Conservation (phyloP, 768 basidiomycete species). For the Leccinum pellstonianum region DNA sequence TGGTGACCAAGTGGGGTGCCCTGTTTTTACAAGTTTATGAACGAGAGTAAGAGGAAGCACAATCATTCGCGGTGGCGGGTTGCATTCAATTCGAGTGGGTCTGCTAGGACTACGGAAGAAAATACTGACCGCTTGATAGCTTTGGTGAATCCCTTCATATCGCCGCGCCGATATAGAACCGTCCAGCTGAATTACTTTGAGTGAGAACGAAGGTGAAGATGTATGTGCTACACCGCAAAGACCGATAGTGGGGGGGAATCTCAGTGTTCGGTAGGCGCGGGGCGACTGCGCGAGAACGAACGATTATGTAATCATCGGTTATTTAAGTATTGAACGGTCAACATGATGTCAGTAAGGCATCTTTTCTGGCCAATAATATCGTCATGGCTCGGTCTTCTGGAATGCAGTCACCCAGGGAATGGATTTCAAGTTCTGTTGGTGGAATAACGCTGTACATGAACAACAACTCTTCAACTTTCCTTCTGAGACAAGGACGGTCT, state of each 20-base stretch:
- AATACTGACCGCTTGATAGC: slow-evolving; percentile 64
- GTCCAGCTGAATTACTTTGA: not conserved
- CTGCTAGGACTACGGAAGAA: not conserved
- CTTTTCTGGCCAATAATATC: not conserved
- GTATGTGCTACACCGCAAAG: not conserved
- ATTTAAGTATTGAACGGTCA: too few species aligned
- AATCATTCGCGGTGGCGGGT: slow-evolving; percentile 8
- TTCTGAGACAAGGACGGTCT: not conserved
- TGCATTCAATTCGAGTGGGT: not conserved
- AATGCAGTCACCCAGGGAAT: not conserved
- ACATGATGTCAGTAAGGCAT: too few species aligned
- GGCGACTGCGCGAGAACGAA: not conserved
- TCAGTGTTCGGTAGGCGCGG: not conserved
- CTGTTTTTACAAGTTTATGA: slow-evolving; percentile 38
- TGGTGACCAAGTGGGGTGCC: slow-evolving; percentile 87
- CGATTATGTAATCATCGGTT: slow-evolving; percentile 23
- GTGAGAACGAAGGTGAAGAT: not conserved
- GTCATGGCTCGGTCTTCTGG: not conserved
- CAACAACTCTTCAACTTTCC: not conserved
- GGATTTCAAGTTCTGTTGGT: not conserved
- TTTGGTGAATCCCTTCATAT: slow-evolving; percentile 85
- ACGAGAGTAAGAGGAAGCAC: not conserved
- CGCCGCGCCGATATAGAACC: slow-evolving; percentile 11
- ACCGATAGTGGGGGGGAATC: not conserved
- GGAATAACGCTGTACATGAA: not conserved